These are phyloP conservation scores for Bolboschoenoplectus hybrid DNA, from an alignment of 202 grass and related monocot genomes.

Conservation along the genomic window DNA sequence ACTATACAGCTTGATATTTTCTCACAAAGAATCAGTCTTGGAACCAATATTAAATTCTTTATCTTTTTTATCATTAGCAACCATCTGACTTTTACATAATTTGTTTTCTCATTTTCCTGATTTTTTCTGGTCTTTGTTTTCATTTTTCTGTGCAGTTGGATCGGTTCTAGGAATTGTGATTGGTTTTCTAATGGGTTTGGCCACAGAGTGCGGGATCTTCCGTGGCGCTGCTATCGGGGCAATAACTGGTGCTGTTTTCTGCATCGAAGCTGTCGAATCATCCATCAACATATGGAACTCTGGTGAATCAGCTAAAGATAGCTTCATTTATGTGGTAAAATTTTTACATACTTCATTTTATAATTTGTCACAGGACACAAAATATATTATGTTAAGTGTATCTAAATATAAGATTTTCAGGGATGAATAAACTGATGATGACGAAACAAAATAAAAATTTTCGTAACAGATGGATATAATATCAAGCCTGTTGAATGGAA, in stretches of 20 bases:
- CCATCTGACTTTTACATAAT: constrained; percentile 22
- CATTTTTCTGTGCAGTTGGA: constrained; percentile 50
- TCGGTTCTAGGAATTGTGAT: constrained; percentile 68
- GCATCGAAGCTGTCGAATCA: constrained; percentile 79
- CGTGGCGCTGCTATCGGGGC: constrained; percentile 72
- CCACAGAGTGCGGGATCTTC: constrained; percentile 68
- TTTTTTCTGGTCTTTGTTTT: not conserved
- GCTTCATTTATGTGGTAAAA: constrained; percentile 72
- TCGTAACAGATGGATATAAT: constrained; percentile 80
- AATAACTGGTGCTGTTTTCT: constrained; percentile 76
- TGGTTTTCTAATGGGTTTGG: constrained; percentile 76
- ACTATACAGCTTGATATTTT: not conserved
- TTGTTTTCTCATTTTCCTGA: not conserved
- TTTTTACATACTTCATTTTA: not conserved
- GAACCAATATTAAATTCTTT: not conserved
- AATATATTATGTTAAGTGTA: not conserved
- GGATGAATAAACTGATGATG: not conserved
- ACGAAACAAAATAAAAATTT: constrained; percentile 11
- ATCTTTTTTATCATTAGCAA: not conserved
- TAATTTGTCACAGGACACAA: not conserved
- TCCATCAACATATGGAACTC: constrained; percentile 81
- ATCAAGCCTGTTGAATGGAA: constrained; percentile 82
- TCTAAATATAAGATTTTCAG: not conserved
- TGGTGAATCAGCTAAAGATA: constrained; percentile 72
- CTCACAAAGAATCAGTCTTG: not conserved